Evolutionary conservation across 176 grass and related monocot genomes (phyloP).

Genomic region (Ananas comosus): DNA sequence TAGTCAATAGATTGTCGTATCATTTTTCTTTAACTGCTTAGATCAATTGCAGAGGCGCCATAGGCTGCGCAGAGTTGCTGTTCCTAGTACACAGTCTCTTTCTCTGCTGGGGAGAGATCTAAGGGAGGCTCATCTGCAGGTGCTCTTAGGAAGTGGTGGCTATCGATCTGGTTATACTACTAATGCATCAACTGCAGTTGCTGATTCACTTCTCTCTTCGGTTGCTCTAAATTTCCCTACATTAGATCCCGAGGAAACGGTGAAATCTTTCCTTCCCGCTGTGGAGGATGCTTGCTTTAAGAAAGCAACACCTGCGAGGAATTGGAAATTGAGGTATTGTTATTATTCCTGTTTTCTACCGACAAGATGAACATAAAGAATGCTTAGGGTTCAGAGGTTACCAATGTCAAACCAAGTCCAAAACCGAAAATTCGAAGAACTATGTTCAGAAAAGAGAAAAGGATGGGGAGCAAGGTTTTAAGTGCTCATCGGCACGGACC

Average conservation of each 20-base stretch:
- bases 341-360: not conserved
- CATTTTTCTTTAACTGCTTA: constrained; percentile 28
- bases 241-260: constrained; percentile 28
- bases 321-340: constrained; percentile 37
- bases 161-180: constrained; percentile 11
- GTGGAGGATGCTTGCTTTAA: constrained; percentile 30
- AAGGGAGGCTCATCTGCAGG: constrained; percentile 39
- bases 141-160: constrained; percentile 35
- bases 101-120: constrained; percentile 32
- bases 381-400: not conserved
- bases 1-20: not conserved
- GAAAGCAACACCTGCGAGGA: constrained; percentile 23
- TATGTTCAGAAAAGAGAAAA: too few relatives aligned
- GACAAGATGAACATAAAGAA: not conserved
- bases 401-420: not conserved
- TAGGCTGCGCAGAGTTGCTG: constrained; percentile 23
- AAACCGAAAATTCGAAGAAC: too few relatives aligned
- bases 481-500: too few relatives aligned
- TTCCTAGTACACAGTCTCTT: constrained; percentile 24
- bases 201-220: constrained; percentile 40
- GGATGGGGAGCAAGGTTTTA: too few relatives aligned
- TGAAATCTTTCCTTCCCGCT: constrained; percentile 21
- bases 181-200: constrained; percentile 23
- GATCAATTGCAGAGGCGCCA: constrained; percentile 32
- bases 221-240: constrained; percentile 38